Evolutionary conservation across 192 early-diverging fungal species (phyloP).

Genomic region (Coemansia sp.): DNA sequence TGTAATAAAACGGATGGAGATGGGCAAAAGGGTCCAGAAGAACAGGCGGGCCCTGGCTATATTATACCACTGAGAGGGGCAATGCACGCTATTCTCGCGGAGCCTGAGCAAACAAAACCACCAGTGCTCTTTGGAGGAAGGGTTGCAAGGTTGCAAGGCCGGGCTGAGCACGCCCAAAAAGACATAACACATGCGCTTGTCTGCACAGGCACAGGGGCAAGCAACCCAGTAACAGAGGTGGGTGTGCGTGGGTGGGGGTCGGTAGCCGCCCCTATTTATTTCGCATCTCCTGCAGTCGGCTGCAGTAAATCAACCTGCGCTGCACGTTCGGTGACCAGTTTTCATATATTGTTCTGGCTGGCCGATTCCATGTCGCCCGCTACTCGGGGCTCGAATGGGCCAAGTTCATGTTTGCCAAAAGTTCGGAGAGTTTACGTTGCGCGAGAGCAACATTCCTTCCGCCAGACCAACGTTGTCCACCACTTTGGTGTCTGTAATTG

Average conservation of each 20-base stretch:
- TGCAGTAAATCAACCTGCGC: background rate
- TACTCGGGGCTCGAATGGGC: background rate
- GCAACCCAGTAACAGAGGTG: constrained; percentile 4
- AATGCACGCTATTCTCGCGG: background rate
- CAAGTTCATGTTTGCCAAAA: background rate
- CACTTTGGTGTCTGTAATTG: background rate
- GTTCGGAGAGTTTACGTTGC: background rate
- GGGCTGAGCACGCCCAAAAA: constrained; percentile 10
- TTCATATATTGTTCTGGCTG: constrained; percentile 4
- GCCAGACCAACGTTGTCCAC: background rate
- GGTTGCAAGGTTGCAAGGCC: background rate
- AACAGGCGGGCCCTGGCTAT: background rate
- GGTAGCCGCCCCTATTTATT: constrained; percentile 1
- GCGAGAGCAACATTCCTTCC: background rate
- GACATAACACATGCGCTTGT: constrained; percentile 3
- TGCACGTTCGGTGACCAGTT: background rate
- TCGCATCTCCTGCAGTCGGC: background rate
- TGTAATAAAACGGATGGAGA: background rate
- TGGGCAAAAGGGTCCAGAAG: background rate
- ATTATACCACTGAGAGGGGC: constrained; percentile 4
- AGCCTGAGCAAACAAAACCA: background rate
- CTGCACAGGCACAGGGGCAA: constrained; percentile 1
- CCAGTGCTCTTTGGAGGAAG: background rate
- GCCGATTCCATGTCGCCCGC: background rate
- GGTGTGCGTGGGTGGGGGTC: background rate